phyloP scores from a whole-genome alignment of 257 asterid species.

The Plantago ovata region DNA sequence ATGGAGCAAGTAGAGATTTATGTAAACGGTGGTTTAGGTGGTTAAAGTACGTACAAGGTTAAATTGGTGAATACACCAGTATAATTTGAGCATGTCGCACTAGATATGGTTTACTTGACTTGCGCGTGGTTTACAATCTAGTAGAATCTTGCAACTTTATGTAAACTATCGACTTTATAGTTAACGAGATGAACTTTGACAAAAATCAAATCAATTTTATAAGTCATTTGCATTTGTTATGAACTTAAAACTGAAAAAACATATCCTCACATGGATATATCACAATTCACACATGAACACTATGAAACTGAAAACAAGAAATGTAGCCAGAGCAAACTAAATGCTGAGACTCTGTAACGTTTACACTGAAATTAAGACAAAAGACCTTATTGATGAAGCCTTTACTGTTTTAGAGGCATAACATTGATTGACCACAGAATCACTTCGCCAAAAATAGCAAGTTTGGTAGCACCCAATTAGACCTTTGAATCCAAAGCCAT shows the following conservation, averaged over 20 bases:
- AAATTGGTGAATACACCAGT: no score
- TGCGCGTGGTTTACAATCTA: neutral
- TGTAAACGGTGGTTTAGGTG: no score
- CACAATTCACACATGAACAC: no score
- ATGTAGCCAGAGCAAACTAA: neutral
- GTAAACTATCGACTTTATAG: neutral
- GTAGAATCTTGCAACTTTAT: no score
- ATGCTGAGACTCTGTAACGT: neutral
- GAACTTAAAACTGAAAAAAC: no score
- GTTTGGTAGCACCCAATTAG: constrained; percentile 13
- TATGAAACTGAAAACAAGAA: no score
- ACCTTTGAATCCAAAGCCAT: constrained; percentile 46
- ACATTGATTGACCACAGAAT: constrained; percentile 2
- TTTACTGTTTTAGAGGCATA: constrained; percentile 17
- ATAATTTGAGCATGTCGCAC: neutral
- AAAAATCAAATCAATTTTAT: no score
- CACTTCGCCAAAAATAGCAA: constrained; percentile 22
- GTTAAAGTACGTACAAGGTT: no score
- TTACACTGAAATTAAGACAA: neutral
- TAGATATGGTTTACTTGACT: neutral
- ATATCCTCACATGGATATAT: no score
- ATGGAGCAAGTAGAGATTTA: no score
- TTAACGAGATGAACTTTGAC: no score
- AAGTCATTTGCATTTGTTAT: no score
- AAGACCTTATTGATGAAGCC: neutral